These are phyloP conservation scores for Picochlorum sp. DNA, from an alignment of 139 green algal genomes.

Conservation along the genomic window DNA sequence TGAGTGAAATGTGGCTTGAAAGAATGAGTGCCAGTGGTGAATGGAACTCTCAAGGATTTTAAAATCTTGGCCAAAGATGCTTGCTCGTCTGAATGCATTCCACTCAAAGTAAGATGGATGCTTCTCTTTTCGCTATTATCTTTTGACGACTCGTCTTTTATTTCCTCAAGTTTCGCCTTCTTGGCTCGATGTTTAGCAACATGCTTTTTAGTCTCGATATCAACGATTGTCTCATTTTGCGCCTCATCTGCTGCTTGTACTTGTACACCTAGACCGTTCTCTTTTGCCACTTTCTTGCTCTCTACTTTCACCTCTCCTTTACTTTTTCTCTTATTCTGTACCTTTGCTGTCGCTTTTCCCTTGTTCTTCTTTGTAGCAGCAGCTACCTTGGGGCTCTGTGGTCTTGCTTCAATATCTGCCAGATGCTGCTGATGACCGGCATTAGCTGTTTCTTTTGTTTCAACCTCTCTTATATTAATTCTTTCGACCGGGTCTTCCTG, in stretches of 20 bases:
- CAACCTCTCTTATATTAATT: not conserved
- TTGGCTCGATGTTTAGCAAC: too few species aligned
- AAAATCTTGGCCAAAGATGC: not conserved
- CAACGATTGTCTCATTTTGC: too few species aligned
- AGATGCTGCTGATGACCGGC: not conserved
- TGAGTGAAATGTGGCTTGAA: slow-evolving; percentile 1
- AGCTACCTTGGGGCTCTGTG: not conserved
- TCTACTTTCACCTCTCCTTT: too few species aligned
- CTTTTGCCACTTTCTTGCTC: too few species aligned
- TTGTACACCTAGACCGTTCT: too few species aligned
- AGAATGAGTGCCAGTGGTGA: not conserved
- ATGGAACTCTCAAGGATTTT: not conserved
- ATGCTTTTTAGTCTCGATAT: too few species aligned
- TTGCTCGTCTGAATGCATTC: slow-evolving; percentile 1
- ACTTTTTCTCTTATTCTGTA: too few species aligned
- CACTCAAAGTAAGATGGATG: not conserved
- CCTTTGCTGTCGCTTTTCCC: not conserved
- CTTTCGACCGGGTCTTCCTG: not conserved
- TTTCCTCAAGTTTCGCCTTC: not conserved
- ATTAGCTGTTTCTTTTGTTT: not conserved
- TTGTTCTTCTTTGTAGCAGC: not conserved
- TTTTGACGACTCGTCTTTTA: not conserved
- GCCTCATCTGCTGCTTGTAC: too few species aligned
- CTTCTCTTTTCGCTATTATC: not conserved
- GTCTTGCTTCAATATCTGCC: not conserved